These are phyloP conservation scores for Penicillium carneum DNA, from an alignment of 2,329 filamentous ascomycete genomes.

Conservation along the genomic window DNA sequence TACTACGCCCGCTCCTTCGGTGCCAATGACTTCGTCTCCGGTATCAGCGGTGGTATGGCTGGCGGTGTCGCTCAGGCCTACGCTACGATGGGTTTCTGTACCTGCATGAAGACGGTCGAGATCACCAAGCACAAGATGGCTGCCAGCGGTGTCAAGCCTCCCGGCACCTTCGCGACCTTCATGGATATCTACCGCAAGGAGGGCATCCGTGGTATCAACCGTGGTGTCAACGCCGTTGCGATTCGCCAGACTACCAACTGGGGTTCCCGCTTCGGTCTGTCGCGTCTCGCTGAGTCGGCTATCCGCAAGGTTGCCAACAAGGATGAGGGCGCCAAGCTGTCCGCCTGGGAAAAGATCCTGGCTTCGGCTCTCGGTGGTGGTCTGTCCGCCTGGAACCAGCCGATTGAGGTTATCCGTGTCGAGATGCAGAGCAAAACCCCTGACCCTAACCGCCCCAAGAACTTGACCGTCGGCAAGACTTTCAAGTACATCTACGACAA, in stretches of 20 bases:
- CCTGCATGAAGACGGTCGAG: conserved; percentile 99
- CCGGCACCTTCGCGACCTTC: conserved; percentile 92
- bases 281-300: conserved; percentile 85
- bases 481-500: conserved; percentile 84
- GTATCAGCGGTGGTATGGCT: conserved; percentile 88
- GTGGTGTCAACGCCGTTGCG: conserved; percentile 96
- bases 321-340: conserved; percentile 78
- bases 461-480: conserved; percentile 91
- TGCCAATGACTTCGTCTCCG: conserved; percentile 83
- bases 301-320: conserved; percentile 83
- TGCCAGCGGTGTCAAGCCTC: conserved; percentile 79
- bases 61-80: conserved; percentile 98
- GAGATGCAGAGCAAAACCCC: conserved; percentile 99
- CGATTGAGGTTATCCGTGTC: conserved; percentile 98
- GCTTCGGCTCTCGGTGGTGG: conserved; percentile 89
- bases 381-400: conserved; percentile 97
- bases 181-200: conserved; percentile 96
- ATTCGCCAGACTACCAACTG: conserved; percentile 99
- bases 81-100: conserved; percentile 99
- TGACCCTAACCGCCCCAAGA: conserved; percentile 97
- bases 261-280: conserved; percentile 94
- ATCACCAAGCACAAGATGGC: conserved; percentile 98
- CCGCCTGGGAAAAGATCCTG: conserved; percentile 82
- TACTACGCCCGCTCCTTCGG: conserved; percentile 86
- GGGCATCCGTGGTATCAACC: conserved; percentile 95